phyloP scores from a whole-genome alignment of 768 basidiomycete genomes.

The Tylopilus rubrobrunneus region DNA sequence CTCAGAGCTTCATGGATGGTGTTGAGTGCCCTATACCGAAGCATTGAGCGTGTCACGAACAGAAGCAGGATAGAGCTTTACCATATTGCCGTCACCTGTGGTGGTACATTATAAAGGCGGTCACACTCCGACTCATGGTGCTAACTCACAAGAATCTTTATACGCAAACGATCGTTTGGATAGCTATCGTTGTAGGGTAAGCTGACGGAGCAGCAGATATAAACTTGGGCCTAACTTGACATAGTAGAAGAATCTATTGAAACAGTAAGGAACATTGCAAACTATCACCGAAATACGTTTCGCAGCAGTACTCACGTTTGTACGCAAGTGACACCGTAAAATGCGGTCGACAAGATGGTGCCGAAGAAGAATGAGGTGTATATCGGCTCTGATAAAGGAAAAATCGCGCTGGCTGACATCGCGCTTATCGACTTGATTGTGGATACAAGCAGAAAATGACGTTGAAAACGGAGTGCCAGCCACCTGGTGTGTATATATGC shows the following conservation, averaged over 20 bases:
- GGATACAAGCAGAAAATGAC: not conserved
- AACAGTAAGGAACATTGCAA: too few relatives aligned
- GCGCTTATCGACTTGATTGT: not conserved
- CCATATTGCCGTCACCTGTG: not conserved
- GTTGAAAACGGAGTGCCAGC: not conserved
- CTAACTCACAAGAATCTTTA: slow-evolving; percentile 1
- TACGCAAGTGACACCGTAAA: slow-evolving; percentile 7
- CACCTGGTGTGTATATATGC: not conserved
- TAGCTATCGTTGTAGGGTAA: not conserved
- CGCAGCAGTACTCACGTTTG: slow-evolving; percentile 3
- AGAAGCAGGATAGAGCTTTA: not conserved
- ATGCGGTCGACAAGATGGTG: not conserved
- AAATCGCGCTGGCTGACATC: not conserved
- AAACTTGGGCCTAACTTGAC: not conserved
- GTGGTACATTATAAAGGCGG: not conserved
- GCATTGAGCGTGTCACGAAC: not conserved
- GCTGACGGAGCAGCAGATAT: not conserved
- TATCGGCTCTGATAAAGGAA: not conserved
- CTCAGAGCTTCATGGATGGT: slow-evolving; percentile 7
- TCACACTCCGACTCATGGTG: not conserved
- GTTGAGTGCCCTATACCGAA: not conserved
- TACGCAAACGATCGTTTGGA: not conserved
- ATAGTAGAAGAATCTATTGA: slow-evolving; percentile 7
- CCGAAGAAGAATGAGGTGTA: not conserved
- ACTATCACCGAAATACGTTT: not conserved